A percentile compares a stretch with the other conserved stretches of the same genome.
Evolutionary conservation across 768 basidiomycete genomes (phyloP).

Genomic region (Boletus reticulatus): DNA sequence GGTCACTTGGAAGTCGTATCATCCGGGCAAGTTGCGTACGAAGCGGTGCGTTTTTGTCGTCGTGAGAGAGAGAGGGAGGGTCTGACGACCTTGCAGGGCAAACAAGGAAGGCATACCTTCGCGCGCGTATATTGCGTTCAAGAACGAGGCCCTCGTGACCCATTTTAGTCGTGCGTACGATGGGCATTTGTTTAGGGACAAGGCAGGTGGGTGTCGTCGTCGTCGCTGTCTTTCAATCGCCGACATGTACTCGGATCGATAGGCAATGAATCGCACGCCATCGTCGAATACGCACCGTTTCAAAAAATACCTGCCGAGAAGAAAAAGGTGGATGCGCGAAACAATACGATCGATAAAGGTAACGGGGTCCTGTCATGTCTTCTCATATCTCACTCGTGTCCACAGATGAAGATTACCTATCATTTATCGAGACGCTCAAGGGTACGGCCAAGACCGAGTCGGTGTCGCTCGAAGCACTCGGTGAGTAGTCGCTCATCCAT

Average conservation of each 20-base stretch:
- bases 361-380: background rate
- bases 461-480: constrained; percentile 58
- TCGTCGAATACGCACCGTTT: constrained; percentile 93
- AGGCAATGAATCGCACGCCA: constrained; percentile 71
- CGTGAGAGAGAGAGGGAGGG: too few species aligned
- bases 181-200: constrained; percentile 89
- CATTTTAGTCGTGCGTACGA: constrained; percentile 83
- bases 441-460: constrained; percentile 50
- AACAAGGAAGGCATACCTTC: constrained; percentile 85
- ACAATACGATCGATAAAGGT: constrained; percentile 81
- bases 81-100: constrained; percentile 41
- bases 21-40: constrained; percentile 63
- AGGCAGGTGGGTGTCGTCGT: constrained; percentile 60
- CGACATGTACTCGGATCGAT: background rate
- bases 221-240: too few species aligned
- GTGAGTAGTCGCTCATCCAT: background rate
- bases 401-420: constrained; percentile 78
- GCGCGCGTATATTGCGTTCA: constrained; percentile 91
- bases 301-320: constrained; percentile 78
- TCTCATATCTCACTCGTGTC: background rate
- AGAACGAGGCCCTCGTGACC: constrained; percentile 65
- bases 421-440: constrained; percentile 76
- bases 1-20: constrained; percentile 61
- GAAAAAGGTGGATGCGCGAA: constrained; percentile 77
- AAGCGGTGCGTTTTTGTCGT: constrained; percentile 49